Evolutionary conservation across 1,284 basidiomycete genomes (phyloP), one percentile per base, ranked within the genome.

Genomic region (Golubevia sp.): DNA sequence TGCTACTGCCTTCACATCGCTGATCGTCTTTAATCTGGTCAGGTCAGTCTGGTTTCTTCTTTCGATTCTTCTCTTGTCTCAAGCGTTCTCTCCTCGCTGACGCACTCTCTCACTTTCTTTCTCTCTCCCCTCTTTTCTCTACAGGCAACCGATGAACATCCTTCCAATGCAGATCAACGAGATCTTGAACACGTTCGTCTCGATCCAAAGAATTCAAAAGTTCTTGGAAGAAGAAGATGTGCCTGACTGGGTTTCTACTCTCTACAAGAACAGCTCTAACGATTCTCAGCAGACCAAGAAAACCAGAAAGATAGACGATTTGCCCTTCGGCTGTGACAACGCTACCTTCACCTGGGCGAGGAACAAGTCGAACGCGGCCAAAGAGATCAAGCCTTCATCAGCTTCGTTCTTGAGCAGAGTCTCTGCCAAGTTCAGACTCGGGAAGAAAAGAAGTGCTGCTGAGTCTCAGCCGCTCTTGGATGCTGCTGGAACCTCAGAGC

Each of bases 151-250:
- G 2, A 62, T 80, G 13, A 67, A 60, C 34, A 56, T 67, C 21
- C 55, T 79, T 15, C 77, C 77, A 1, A 59, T 66, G 53, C 57
- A 73, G 20, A 50, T 75, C 52, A 76, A 64, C 49, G 57, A 52
- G 52, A 61, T 67, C 23, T 23, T 74, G 24, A 64, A 71, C 38
- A 59, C 71, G 5, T 56, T 63, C 23, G 71, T 76, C 11, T 71
- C 69, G 18, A 34, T 79, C 21, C 58, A 66, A 18, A 69, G 77
- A 4, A 68, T 80, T 58, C 54, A 68, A 49, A 56, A 54, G 1
- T 79, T 68, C 58, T 50, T 80, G 38, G 53, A 68, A 2, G 67
- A 71, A 25, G 67, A 68, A 49, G 74, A 77, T 44, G 70, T 76
- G 2, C 64, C 68, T 15, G 68, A 61, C 5, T 59, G 55, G 59